These are phyloP conservation scores for Cladosporium sp. DNA, from an alignment of 2,329 filamentous ascomycete genomes.

Conservation along the genomic window DNA sequence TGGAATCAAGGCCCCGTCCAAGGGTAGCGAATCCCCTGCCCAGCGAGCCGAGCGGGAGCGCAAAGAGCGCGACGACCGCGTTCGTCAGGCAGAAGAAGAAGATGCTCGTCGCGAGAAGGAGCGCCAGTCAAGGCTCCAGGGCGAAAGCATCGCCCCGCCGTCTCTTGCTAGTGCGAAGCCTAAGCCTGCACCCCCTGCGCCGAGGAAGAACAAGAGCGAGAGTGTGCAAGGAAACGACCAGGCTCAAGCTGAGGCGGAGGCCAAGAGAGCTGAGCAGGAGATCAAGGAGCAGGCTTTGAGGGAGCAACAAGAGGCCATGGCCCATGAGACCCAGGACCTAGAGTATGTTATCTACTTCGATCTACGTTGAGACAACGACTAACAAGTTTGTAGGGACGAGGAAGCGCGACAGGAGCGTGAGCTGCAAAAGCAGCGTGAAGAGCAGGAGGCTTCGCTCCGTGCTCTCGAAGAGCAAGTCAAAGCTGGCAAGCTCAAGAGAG, in stretches of 20 bases:
- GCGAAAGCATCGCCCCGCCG: conserved; percentile 66
- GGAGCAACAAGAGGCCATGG: conserved; percentile 72
- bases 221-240: conserved; percentile 53
- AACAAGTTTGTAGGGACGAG: conserved; percentile 56
- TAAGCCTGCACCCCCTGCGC: conserved; percentile 62
- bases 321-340: conserved; percentile 67
- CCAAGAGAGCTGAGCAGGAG: conserved; percentile 57
- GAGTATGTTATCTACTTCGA: conserved; percentile 62
- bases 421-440: conserved; percentile 72
- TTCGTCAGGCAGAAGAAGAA: conserved; percentile 89
- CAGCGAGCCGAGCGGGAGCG: conserved; percentile 87
- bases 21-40: conserved; percentile 70
- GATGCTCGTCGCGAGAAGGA: conserved; percentile 85
- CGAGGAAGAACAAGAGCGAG: conserved; percentile 63
- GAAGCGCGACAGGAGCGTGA: conserved; percentile 75
- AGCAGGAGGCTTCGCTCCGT: conserved; percentile 75
- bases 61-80: conserved; percentile 79
- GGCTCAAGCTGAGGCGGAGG: conserved; percentile 50
- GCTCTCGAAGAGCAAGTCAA: conserved; percentile 91
- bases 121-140: conserved; percentile 74
- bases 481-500: conserved; percentile 90
- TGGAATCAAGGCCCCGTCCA: conserved; percentile 78
- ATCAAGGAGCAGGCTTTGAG: conserved; percentile 52
- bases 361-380: conserved; percentile 19
- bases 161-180: conserved; percentile 39